Evolutionary conservation across 805 yeast genomes (phyloP), one percentile per base, ranked within the genome.

Genomic region (Saturnispora zaruensis): DNA sequence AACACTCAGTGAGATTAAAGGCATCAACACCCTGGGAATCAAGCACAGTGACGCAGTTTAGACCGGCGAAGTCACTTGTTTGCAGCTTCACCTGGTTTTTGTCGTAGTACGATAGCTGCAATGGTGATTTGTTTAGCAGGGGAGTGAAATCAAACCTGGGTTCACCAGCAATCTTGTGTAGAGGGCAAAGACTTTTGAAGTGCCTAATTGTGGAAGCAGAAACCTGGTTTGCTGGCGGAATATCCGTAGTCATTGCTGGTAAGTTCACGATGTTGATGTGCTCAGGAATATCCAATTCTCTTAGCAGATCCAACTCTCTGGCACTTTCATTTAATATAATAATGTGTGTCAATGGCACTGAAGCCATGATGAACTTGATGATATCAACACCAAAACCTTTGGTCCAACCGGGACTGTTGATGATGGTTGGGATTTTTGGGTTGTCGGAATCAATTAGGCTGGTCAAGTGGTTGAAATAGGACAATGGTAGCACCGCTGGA

Each of bases 401-500:
- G 28, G 88, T 77, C 96, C 96, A 89, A 0, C 96, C 96, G 0
- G 96, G 91, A 1, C 90, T 78, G 58, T 89, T 89, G 4, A 90
- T 73, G 1, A 89, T 63, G 3, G 51, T 49, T 5, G 49, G 11
- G 13, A 44, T 41, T 6, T 25, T 18, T 45, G 59, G 58, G 59
- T 61, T 48, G 44, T 58, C 28, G 56, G 59, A 56, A 7, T 32
- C 30, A 4, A 76, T 60, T 18, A 87, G 63, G 3, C 70, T 61
- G 33, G 64, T 59, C 4, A 79, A 66, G 16, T 75, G 64, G 0
- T 59, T 51, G 5, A 78, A 53, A 59, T 86, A 89, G 38, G 74
- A 63, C 1, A 60, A 55, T 0, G 96, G 95, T 28, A 74, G 76
- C 41, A 78, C 80, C 51, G 79, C 79, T 0, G 96, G 95, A 0